Evolutionary conservation across 805 yeast species (phyloP), one percentile per base, ranked within the genome.

Genomic region (Grigorovia jiainica): DNA sequence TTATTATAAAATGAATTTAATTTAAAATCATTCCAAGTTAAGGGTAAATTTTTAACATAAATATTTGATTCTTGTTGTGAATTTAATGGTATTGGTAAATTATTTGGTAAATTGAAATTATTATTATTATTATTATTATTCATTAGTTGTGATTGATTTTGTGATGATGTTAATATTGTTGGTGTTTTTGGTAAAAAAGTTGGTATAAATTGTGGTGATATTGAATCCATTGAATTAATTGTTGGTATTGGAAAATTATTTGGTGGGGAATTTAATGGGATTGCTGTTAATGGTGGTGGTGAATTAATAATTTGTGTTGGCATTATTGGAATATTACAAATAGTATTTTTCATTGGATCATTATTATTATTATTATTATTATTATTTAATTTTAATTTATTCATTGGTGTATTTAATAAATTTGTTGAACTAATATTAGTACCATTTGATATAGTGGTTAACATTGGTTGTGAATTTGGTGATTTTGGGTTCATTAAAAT

Each of bases 41-140:
- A 49, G 5, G 84, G 81, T 32, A 84, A 61, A 53, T 78, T 76
- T 46, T 78, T 81, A 29, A 84, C 78, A 55, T 83, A 84, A 36
- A 84, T 67, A 58, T 84, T 84, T 5, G 87, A 76, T 50, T 81
- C 87, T 55, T 79, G 87, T 49, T 65, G 72, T 41, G 65, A 71
- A 61, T 42, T 65, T 18, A 53, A 53, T n/a, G 71, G 64, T 16
- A 57, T 48, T 3, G 65, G 63, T n/a, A 58, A 40, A 17, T 38
- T 34, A 18, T 41, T 40, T 13, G 41, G 39, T n/a, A 45, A 19
- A 33, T 43, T 17, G n/a, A 21, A 18, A 13, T 6, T 27, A 27
- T 7, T n/a, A n/a, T n/a, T n/a, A n/a, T n/a, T n/a, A n/a, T n/a
- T n/a, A n/a, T n/a, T n/a, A n/a, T n/a, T n/a, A n/a, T n/a, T n/a